Evolutionary conservation across 208 protist species (phyloP).

Genomic region (Leishmania braziliensis): DNA sequence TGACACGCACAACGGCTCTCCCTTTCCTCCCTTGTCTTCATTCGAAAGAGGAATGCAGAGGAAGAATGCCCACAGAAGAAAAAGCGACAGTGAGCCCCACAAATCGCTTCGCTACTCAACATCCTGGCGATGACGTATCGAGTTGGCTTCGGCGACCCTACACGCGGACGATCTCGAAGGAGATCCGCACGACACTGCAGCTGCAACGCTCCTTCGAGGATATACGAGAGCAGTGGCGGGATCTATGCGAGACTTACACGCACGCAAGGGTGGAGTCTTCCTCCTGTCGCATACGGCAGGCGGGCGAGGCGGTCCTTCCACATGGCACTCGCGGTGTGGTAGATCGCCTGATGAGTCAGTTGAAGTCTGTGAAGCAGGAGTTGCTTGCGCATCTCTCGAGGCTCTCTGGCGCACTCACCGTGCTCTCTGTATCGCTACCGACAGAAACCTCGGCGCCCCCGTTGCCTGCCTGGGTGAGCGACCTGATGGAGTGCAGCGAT

Average conservation of each 20-base stretch:
- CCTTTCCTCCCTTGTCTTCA: background rate
- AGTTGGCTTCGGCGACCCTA: conserved; percentile 50
- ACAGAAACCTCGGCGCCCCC: background rate
- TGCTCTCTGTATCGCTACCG: background rate
- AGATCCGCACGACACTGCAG: conserved; percentile 39
- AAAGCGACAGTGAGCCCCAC: no score
- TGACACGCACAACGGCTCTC: background rate
- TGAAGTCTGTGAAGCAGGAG: conserved; percentile 78
- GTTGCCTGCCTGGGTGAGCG: conserved; percentile 6
- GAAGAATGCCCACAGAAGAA: background rate
- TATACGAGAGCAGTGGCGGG: conserved; percentile 48
- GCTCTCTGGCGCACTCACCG: background rate
- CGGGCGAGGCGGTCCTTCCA: background rate
- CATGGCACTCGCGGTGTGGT: background rate
- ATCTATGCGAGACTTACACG: conserved; percentile 13
- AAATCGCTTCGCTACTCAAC: background rate
- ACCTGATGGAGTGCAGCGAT: background rate
- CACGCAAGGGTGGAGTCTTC: background rate
- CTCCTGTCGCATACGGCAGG: no score
- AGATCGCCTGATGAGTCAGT: conserved; percentile 50
- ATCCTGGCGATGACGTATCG: background rate
- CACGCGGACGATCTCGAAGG: conserved; percentile 58
- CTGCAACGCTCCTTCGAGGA: conserved; percentile 61
- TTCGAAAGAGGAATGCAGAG: background rate
- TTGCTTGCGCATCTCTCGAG: conserved; percentile 41